A percentile compares a stretch with the other conserved stretches of the same genome.
These are phyloP conservation scores for Trichoderma sp. DNA, from an alignment of 2,329 filamentous ascomycete species.

Conservation along the genomic window DNA sequence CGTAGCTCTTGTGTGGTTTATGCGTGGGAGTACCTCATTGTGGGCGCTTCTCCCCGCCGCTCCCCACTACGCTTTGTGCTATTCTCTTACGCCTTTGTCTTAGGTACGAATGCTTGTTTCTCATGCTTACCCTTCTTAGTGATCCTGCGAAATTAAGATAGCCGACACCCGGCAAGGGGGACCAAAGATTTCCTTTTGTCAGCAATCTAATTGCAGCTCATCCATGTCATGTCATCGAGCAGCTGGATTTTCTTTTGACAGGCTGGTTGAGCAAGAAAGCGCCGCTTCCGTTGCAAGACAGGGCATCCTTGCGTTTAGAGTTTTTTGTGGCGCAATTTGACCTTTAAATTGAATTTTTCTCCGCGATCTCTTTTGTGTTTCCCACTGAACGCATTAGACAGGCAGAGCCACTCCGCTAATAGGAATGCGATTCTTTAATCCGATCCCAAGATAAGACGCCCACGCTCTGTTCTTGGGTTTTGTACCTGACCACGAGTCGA, in stretches of 20 bases:
- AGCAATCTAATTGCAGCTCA: background rate
- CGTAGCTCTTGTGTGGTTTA: background rate
- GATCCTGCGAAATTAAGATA: background rate
- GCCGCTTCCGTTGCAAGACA: constrained; percentile 2
- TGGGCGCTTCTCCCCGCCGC: background rate
- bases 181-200: background rate
- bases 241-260: background rate
- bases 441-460: background rate
- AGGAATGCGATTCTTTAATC: background rate
- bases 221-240: too few species aligned
- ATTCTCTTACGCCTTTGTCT: background rate
- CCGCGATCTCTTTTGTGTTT: background rate
- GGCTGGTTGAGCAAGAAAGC: background rate
- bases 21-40: background rate
- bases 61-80: background rate
- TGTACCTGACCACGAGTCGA: background rate
- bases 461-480: background rate
- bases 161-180: background rate
- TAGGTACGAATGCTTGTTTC: background rate
- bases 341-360: background rate
- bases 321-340: constrained; percentile 16
- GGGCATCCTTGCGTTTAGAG: background rate
- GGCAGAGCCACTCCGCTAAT: background rate
- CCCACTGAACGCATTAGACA: background rate
- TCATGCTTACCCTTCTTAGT: background rate